Evolutionary conservation across 129 eudicot species (phyloP).

Genomic region (Deinandra increscens): DNA sequence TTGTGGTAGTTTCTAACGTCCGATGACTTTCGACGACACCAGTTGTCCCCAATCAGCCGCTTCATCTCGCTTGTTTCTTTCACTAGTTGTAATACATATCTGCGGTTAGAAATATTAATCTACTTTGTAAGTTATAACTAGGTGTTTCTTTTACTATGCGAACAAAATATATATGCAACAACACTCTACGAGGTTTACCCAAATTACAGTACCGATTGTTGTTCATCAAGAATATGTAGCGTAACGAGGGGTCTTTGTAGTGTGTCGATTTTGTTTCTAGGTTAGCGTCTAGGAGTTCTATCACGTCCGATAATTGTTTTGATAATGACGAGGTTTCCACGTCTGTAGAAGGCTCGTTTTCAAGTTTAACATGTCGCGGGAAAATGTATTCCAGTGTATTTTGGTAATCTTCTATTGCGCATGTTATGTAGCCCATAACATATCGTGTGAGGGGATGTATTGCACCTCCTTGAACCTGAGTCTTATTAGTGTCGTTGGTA

Average conservation of each 20-base stretch:
- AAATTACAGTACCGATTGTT: slow-evolving; percentile 41
- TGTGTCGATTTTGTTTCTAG: slow-evolving; percentile 53
- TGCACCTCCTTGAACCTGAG: slow-evolving; percentile 68
- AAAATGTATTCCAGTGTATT: slow-evolving; percentile 51
- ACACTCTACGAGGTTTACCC: neutral
- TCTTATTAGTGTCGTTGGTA: slow-evolving; percentile 44
- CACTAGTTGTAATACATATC: slow-evolving; percentile 57
- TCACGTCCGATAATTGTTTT: slow-evolving; percentile 34
- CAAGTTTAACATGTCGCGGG: slow-evolving; percentile 19
- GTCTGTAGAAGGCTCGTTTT: neutral
- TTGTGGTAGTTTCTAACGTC: slow-evolving; percentile 75
- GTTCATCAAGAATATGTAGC: slow-evolving; percentile 79
- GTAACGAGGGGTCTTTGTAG: slow-evolving; percentile 59
- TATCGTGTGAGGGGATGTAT: slow-evolving; percentile 82
- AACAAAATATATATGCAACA: too few relatives aligned
- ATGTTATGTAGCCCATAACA: slow-evolving; percentile 63
- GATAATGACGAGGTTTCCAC: slow-evolving; percentile 37
- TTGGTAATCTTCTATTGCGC: slow-evolving; percentile 59
- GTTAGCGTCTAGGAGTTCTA: slow-evolving; percentile 57
- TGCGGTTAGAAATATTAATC: neutral
- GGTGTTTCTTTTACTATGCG: neutral
- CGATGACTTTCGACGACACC: slow-evolving; percentile 66
- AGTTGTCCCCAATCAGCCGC: slow-evolving; percentile 57
- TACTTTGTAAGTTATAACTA: neutral
- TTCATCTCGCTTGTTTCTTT: slow-evolving; percentile 57